These are phyloP conservation scores for Pulveroboletus frians DNA, from an alignment of 768 basidiomycete species.

Conservation along the genomic window DNA sequence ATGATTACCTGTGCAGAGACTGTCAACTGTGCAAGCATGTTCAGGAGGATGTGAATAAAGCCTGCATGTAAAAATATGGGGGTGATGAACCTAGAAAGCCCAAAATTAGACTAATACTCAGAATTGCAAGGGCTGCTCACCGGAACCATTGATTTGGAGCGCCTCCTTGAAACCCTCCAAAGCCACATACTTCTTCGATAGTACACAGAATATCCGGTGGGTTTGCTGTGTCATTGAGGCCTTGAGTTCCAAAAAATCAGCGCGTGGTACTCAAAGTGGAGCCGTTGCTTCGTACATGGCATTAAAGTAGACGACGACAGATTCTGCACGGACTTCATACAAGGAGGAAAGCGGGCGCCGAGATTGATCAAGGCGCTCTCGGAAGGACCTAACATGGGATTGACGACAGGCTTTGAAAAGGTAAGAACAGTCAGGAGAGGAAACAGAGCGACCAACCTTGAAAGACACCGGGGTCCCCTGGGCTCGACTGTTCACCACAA, in stretches of 20 bases:
- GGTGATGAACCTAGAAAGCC: constrained; percentile 61
- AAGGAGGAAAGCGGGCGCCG: constrained; percentile 90
- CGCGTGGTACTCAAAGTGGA: constrained; percentile 2
- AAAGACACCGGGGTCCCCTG: constrained; percentile 85
- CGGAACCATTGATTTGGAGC: constrained; percentile 55
- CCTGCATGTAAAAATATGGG: constrained; percentile 94
- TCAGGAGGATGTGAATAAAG: constrained; percentile 86
- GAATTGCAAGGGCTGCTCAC: constrained; percentile 32
- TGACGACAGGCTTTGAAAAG: constrained; percentile 60
- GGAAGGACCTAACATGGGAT: constrained; percentile 90
- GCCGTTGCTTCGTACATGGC: constrained; percentile 44
- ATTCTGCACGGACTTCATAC: constrained; percentile 70
- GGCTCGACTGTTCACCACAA: constrained; percentile 65
- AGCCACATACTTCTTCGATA: constrained; percentile 81
- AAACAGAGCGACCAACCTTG: constrained; percentile 46
- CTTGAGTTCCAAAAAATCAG: constrained; percentile 31
- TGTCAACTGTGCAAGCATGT: constrained; percentile 82
- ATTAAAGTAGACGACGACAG: constrained; percentile 52
- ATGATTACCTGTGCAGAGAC: constrained; percentile 66
- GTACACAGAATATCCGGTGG: constrained; percentile 67
- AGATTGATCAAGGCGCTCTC: constrained; percentile 76
- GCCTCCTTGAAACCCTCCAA: constrained; percentile 59
- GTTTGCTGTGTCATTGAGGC: constrained; percentile 81
- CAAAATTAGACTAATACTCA: constrained; percentile 39
- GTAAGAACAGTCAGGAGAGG: constrained; percentile 5